Evolutionary conservation across 2,329 filamentous ascomycete genomes (phyloP).

Genomic region (Lachnellula hyalina): DNA sequence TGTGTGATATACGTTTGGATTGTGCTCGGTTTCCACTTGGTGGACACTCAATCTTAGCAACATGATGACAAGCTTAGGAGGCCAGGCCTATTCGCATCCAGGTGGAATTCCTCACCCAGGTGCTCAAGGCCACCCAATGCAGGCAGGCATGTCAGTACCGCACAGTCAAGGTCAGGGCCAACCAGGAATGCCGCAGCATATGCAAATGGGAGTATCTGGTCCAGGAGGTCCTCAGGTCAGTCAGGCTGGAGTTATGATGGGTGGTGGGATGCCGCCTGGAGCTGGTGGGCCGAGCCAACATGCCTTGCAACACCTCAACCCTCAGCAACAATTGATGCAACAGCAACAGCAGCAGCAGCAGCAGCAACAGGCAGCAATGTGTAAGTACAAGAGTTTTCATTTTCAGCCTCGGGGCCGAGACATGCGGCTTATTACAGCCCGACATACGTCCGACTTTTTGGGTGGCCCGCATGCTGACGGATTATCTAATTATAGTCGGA

Average conservation of each 20-base stretch:
- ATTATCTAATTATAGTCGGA: constrained; percentile 21
- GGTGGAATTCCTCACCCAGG: constrained; percentile 65
- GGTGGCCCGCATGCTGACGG: constrained; percentile 17
- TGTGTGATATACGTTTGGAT: constrained; percentile 20
- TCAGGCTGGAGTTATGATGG: constrained; percentile 67
- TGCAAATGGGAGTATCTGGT: constrained; percentile 68
- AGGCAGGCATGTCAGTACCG: constrained; percentile 42
- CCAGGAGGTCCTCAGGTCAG: constrained; percentile 66
- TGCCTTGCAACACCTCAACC: constrained; percentile 66
- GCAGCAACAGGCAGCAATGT: constrained; percentile 23
- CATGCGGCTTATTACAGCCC: constrained; percentile 1
- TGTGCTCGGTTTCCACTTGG: constrained; percentile 54
- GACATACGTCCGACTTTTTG: neutral
- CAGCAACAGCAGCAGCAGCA: constrained; percentile 32
- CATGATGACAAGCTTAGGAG: constrained; percentile 69
- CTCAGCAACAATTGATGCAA: constrained; percentile 27
- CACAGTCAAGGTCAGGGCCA: constrained; percentile 62
- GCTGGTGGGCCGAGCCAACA: constrained; percentile 54
- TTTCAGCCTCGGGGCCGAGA: neutral
- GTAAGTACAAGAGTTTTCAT: constrained; percentile 16
- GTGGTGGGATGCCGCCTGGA: constrained; percentile 62
- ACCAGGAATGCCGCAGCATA: constrained; percentile 63
- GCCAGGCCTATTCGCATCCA: constrained; percentile 63
- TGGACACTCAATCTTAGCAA: constrained; percentile 44
- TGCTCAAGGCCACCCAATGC: constrained; percentile 48